Evolutionary conservation across 768 basidiomycete species (phyloP), one percentile per base, ranked within the genome.

Genomic region (Pluteus cervinus): DNA sequence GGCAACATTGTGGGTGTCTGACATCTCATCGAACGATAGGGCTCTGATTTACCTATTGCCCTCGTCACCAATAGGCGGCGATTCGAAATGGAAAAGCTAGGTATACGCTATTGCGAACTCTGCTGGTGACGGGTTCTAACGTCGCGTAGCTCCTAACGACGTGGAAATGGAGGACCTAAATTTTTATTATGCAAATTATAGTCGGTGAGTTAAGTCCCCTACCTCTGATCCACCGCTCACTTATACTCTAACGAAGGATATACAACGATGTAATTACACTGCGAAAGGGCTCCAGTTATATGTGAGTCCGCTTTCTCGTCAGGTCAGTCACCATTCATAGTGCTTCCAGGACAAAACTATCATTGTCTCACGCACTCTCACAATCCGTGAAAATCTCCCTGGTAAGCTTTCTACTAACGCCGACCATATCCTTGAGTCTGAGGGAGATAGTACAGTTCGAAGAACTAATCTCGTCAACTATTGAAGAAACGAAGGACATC

Each of bases 251-350:
- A 7, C 20, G 10, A 35, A 80, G 89, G 51, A 96, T 96, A 53
- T 97, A 93, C 62, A 97, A 97, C 64, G 93, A 97, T 61, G 93
- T 97, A 28, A 96, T 97, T 42, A 89, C 93, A 3, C 71, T 96
- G 24, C 80, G 91, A 41, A 89, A 88, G 57, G 92, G 92, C 20
- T 96, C 93, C 8, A 84, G 91, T 44, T 93, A 92, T 60, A 94
- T 97, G 93, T 93, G 49, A 50, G 86, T 58, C 30, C 17, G 40
- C 11, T 38, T 45, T 50, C 40, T 38, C 41, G 39, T 50, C 44
- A 16, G 29, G 38, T 22, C 31, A 42, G 40, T 36, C 17, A 33
- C 21, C 29, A 29, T 24, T 45, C 41, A 37, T 31, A 46, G 36
- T 21, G 20, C 32, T 14, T 33, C 14, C 45, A 96, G 92, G 92